Evolutionary conservation across 106 monocot genomes (phyloP).

Genomic region (Dendrobium officinale): DNA sequence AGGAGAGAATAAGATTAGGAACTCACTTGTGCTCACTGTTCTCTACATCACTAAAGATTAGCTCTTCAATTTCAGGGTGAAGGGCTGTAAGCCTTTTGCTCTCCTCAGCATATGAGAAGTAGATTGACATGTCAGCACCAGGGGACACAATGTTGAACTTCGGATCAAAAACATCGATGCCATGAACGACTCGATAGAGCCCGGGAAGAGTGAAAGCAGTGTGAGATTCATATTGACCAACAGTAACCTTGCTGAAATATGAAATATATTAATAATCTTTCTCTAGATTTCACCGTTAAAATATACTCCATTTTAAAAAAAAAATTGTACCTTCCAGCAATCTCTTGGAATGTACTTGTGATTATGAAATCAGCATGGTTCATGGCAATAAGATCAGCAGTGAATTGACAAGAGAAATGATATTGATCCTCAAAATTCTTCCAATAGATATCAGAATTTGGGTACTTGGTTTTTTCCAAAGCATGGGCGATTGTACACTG

Average conservation of each 20-base stretch:
- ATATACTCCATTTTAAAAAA: background rate
- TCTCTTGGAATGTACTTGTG: constrained; percentile 80
- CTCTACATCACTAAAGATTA: constrained; percentile 44
- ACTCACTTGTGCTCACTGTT: constrained; percentile 58
- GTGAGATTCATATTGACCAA: constrained; percentile 76
- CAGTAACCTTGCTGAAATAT: constrained; percentile 69
- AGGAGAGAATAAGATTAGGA: background rate
- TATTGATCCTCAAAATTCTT: constrained; percentile 72
- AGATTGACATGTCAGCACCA: constrained; percentile 74
- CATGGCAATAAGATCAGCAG: constrained; percentile 79
- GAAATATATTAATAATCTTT: background rate
- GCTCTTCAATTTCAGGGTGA: constrained; percentile 63
- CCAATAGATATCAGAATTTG: constrained; percentile 73
- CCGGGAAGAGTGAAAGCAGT: constrained; percentile 73
- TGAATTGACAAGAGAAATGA: constrained; percentile 85
- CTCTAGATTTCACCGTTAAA: background rate
- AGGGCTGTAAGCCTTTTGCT: constrained; percentile 54
- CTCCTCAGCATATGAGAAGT: constrained; percentile 58
- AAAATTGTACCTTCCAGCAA: constrained; percentile 54
- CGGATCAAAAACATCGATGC: constrained; percentile 74
- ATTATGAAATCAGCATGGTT: constrained; percentile 82
- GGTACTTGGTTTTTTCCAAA: constrained; percentile 83
- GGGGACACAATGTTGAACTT: constrained; percentile 85
- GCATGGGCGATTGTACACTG: constrained; percentile 84
- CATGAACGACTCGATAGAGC: constrained; percentile 73